Conservation (phyloP, 805 yeast genomes). For the Wickerhamomyces tratensis region DNA sequence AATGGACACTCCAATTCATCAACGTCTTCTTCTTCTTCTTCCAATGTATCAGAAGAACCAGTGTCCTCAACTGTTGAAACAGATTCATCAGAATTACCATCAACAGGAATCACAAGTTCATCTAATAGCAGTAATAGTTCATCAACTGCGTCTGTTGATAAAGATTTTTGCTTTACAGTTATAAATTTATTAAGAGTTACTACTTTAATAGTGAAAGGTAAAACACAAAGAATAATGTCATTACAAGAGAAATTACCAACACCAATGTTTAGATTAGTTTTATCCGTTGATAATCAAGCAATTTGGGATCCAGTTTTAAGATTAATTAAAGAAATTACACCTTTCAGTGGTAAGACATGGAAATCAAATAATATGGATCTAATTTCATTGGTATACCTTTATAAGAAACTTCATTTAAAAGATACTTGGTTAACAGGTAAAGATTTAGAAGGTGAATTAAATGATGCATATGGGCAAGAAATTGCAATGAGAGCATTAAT, state of each 20-base stretch:
- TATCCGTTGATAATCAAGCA: conserved; percentile 48
- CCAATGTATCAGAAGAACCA: too few species aligned
- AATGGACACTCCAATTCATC: too few species aligned
- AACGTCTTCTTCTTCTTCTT: too few species aligned
- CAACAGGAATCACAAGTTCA: too few species aligned
- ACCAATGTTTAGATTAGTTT: conserved; percentile 46
- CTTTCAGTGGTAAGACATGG: conserved; percentile 94
- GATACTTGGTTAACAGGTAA: conserved; percentile 88
- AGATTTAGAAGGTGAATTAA: conserved; percentile 66
- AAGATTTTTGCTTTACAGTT: conserved; percentile 36
- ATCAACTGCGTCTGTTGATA: conserved; percentile 14
- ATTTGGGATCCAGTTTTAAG: conserved; percentile 64
- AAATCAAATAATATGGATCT: conserved; percentile 87
- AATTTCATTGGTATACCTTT: conserved; percentile 75
- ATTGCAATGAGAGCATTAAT: conserved; percentile 70
- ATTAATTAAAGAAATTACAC: conserved; percentile 69
- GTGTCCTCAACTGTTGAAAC: too few species aligned
- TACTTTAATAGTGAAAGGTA: conserved; percentile 50
- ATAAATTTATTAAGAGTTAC: conserved; percentile 43
- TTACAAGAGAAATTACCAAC: conserved; percentile 57
- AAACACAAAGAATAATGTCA: conserved; percentile 64
- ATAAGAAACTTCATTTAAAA: conserved; percentile 57
- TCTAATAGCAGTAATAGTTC: too few species aligned
- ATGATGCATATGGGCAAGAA: conserved; percentile 78
- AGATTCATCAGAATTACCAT: too few species aligned